Evolutionary conservation across 305 asterid species (phyloP).

Genomic region (Solanum chacoense): DNA sequence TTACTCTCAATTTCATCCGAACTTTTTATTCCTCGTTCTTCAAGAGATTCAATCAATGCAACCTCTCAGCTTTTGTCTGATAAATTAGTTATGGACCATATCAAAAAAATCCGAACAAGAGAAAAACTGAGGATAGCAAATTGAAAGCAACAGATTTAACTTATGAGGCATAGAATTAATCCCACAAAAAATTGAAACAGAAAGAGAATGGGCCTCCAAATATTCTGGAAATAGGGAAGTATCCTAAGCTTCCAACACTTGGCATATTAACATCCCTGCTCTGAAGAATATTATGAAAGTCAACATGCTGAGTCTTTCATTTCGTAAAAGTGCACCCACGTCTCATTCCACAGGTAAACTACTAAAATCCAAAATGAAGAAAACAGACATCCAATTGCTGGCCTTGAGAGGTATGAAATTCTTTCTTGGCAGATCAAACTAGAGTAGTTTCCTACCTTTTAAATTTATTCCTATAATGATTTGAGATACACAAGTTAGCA

Average conservation of each 20-base stretch:
- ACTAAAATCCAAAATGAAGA: neutral
- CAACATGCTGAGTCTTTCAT: neutral
- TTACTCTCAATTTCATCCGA: constrained; percentile 67
- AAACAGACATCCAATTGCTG: neutral
- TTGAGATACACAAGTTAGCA: neutral
- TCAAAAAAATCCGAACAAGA: constrained; percentile 2
- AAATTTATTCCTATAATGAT: neutral
- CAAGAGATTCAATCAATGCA: constrained; percentile 81
- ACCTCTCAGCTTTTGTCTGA: constrained; percentile 88
- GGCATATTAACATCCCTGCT: neutral
- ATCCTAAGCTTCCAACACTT: neutral
- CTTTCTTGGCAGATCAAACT: neutral
- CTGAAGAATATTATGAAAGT: neutral
- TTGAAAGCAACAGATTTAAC: neutral
- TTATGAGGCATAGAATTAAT: neutral
- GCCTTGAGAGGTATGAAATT: neutral
- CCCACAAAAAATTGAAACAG: neutral
- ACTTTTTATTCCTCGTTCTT: constrained; percentile 54
- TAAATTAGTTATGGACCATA: constrained; percentile 10
- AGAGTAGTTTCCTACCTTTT: neutral
- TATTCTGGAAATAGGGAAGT: neutral
- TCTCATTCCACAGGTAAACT: neutral
- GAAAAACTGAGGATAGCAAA: neutral
- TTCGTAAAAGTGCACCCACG: neutral
- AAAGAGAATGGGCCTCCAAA: neutral